Evolutionary conservation across 345 rosid genomes (phyloP), one percentile per base, ranked within the genome.

Genomic region (Camelina laxa): DNA sequence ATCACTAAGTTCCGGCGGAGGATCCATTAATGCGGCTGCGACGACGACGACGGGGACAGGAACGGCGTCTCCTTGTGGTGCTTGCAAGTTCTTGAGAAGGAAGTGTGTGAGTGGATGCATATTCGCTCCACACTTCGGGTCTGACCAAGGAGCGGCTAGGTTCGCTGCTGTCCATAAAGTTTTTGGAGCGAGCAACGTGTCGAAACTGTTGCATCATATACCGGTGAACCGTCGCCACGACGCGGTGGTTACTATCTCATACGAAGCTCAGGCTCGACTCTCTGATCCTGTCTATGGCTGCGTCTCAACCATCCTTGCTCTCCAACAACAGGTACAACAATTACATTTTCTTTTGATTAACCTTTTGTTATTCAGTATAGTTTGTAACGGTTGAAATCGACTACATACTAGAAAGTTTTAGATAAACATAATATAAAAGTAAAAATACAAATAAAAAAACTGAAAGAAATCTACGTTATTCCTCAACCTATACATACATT

Each of bases 81-180:
- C 98, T 48, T 94, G 98, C 76, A 94, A 91, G 86, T 94, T 94
- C 86, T 80, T 94, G 78, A 87, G 98, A 83, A 86, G 98, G 81
- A 94, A 90, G 76, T 94, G 98, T 76, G 75, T 86, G n/a, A 85
- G 67, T 58, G 97, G 98, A 44, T 94, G 98, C 85, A 91, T 94
- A 5, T 94, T 94, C 17, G 97, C 97, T 48, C 98, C 98, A 24
- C 84, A 94, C 79, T 94, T 94, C 8, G 87, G 95, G 15, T 81
- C 97, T 0, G 98, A 94, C 81, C 98, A 94, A 72, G 98, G 97
- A 0, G 94, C 97, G 0, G 98, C 98, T 48, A 81, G 89, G 85
- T 94, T 94, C 42, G 98, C 97, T 0, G 98, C 97, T 0, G 98
- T 94, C 9, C 98, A 94, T 82, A 94, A 91, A 82, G 94, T 94